phyloP scores from a whole-genome alignment of 176 grass and related monocot genomes.

The Triticum aestivum region IWGSC_CS_RefSeq_v2.1 NC_057796.1:496061973-496062472 shows the following conservation, averaged over 20 bases:
- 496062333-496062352: neutral
- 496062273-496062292: neutral
- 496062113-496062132: neutral
- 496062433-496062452: constrained; percentile 95
- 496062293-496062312: neutral
- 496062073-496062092: neutral
- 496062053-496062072: neutral
- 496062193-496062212: neutral
- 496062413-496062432: constrained; percentile 88
- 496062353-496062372: neutral
- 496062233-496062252: neutral
- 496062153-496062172: neutral
- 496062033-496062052: neutral
- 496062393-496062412: neutral
- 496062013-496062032: neutral
- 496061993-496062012: neutral
- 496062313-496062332: neutral
- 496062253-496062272: neutral
- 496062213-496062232: neutral
- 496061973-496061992: neutral
- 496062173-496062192: neutral
- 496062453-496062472: constrained; percentile 94
- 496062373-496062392: neutral
- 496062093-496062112: neutral
- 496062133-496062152: neutral